Conservation (phyloP, 2,329 filamentous ascomycete species). For the Leptodontidium sp. region DNA sequence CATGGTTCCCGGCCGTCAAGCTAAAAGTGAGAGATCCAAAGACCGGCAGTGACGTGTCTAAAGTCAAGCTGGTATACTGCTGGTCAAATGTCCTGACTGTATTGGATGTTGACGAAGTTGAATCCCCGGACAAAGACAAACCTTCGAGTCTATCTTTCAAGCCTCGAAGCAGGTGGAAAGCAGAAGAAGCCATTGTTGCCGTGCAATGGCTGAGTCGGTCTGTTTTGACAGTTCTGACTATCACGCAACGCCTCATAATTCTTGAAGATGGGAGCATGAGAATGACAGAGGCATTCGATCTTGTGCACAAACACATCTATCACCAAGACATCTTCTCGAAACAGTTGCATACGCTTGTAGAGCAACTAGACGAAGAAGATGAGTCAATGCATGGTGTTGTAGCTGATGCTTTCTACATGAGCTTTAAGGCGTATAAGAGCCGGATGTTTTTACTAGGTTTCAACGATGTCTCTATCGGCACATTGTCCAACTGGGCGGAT, state of each 20-base stretch:
- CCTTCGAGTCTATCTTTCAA: conserved; percentile 81
- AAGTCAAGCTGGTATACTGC: conserved; percentile 92
- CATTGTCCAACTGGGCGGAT: conserved; percentile 96
- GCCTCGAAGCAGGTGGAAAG: conserved; percentile 87
- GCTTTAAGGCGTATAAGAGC: conserved; percentile 94
- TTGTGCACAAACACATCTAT: conserved; percentile 91
- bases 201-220: conserved; percentile 97
- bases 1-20: conserved; percentile 97
- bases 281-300: conserved; percentile 93
- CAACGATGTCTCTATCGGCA: conserved; percentile 90
- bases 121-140: conserved; percentile 75
- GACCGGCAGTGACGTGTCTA: conserved; percentile 74
- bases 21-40: conserved; percentile 78
- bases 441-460: conserved; percentile 92
- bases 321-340: conserved; percentile 89
- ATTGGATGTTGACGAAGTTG: conserved; percentile 82
- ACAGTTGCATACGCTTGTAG: conserved; percentile 84
- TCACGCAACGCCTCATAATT: conserved; percentile 91
- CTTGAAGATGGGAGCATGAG: conserved; percentile 89
- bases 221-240: conserved; percentile 88
- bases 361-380: conserved; percentile 88
- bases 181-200: conserved; percentile 93
- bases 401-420: conserved; percentile 98
- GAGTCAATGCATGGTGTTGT: conserved; percentile 93
- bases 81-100: conserved; percentile 99